phyloP scores from a whole-genome alignment of 2,329 filamentous ascomycete species.

The Eutypa lata region DNA sequence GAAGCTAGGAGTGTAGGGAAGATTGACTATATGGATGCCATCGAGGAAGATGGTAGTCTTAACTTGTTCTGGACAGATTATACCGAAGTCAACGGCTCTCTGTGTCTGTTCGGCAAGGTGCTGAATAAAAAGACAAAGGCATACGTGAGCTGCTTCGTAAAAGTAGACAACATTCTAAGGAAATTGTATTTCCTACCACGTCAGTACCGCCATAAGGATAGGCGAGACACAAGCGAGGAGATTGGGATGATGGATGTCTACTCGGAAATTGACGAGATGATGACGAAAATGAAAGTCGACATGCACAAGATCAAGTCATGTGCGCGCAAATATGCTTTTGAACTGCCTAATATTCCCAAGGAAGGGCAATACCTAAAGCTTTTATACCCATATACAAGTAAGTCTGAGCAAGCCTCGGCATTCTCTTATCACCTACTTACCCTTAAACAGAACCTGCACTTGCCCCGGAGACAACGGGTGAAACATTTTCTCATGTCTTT shows the following conservation, averaged over 20 bases:
- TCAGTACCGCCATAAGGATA: slow-evolving; percentile 52
- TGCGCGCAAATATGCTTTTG: slow-evolving; percentile 91
- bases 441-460: slow-evolving; percentile 59
- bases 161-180: slow-evolving; percentile 88
- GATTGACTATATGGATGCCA: slow-evolving; percentile 75
- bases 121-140: slow-evolving; percentile 77
- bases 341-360: slow-evolving; percentile 80
- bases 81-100: slow-evolving; percentile 82
- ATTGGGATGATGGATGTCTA: slow-evolving; percentile 89
- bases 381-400: slow-evolving; percentile 88
- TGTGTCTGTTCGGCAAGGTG: slow-evolving; percentile 95
- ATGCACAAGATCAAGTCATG: slow-evolving; percentile 94
- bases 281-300: slow-evolving; percentile 80
- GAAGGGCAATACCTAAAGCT: slow-evolving; percentile 91
- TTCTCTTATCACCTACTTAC: slow-evolving; percentile 12
- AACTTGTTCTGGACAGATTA: slow-evolving; percentile 98
- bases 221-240: slow-evolving; percentile 70
- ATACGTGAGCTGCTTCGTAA: slow-evolving; percentile 91
- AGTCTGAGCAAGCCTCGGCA: slow-evolving; percentile 22
- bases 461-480: slow-evolving; percentile 67
- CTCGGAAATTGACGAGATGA: slow-evolving; percentile 80
- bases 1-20: slow-evolving; percentile 71
- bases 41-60: slow-evolving; percentile 90
- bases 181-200: slow-evolving; percentile 93
- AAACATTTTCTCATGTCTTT: slow-evolving; percentile 93